phyloP scores from a whole-genome alignment of 164 flowering plant genomes.

The Vitis labrusca region DNA sequence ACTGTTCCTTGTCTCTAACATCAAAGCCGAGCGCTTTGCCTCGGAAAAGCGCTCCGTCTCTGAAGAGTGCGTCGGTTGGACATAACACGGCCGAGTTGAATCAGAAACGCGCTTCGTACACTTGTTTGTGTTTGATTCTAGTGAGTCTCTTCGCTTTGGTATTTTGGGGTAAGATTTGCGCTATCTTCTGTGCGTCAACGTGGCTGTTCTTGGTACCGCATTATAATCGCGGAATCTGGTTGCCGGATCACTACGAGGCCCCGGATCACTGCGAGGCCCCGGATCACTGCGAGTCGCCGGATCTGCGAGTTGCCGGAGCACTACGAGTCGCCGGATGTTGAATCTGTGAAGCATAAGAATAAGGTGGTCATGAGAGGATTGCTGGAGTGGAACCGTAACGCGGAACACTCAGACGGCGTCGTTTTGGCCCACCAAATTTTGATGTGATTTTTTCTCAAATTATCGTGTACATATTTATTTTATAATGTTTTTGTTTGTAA shows the following conservation, averaged over 20 bases:
- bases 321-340: neutral
- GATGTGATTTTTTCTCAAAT: too few species aligned
- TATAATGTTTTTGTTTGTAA: too few species aligned
- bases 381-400: constrained; percentile 18
- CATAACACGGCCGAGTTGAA: neutral
- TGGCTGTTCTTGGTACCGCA: constrained; percentile 23
- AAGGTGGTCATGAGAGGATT: constrained; percentile 36
- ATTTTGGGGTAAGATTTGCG: constrained; percentile 34
- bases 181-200: constrained; percentile 32
- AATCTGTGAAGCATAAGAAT: constrained; percentile 28
- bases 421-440: too few species aligned
- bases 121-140: constrained; percentile 15
- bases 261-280: too few species aligned
- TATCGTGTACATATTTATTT: too few species aligned
- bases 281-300: too few species aligned
- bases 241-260: neutral
- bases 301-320: too few species aligned
- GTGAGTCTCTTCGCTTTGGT: constrained; percentile 29
- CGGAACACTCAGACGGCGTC: neutral
- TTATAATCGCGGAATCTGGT: neutral
- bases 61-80: neutral
- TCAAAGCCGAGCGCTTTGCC: neutral
- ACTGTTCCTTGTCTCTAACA: too few species aligned
- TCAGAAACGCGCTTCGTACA: neutral
- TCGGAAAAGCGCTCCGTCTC: neutral